Evolutionary conservation across 257 asterid genomes (phyloP).

Genomic region (Solanum tarijense): DNA sequence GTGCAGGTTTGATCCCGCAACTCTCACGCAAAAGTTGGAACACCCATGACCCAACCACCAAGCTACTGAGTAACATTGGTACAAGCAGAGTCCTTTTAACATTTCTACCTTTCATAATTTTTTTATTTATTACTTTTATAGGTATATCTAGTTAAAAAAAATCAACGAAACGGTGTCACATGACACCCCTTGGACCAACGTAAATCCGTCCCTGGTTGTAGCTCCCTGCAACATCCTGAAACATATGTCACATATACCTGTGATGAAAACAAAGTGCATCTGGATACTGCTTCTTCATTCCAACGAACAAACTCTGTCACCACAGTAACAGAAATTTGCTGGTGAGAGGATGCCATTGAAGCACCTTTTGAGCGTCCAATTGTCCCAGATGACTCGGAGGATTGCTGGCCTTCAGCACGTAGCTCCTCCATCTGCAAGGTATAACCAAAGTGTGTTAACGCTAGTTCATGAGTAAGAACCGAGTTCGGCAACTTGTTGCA

Average conservation of each 20-base stretch:
- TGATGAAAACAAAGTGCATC: conserved; percentile 71
- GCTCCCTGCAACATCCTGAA: neutral
- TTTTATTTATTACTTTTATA: no score
- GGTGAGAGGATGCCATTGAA: conserved; percentile 69
- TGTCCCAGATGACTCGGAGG: conserved; percentile 74
- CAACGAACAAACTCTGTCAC: conserved; percentile 97
- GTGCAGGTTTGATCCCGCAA: neutral
- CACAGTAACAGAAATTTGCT: conserved; percentile 87
- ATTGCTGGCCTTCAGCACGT: conserved; percentile 66
- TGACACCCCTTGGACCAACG: neutral
- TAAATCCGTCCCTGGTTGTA: neutral
- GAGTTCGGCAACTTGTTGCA: neutral
- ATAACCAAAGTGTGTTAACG: neutral
- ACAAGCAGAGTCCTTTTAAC: no score
- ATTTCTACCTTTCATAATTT: no score
- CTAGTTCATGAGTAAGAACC: neutral
- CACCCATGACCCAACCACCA: neutral
- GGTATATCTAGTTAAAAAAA: neutral
- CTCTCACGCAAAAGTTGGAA: neutral
- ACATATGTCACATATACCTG: conserved; percentile 40
- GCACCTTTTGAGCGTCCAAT: conserved; percentile 98
- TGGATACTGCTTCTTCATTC: conserved; percentile 94
- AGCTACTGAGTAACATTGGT: neutral
- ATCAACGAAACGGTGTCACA: neutral
- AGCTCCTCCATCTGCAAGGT: conserved; percentile 81